Evolutionary conservation across 768 basidiomycete genomes (phyloP).

Genomic region (Suillus clintonianus): DNA sequence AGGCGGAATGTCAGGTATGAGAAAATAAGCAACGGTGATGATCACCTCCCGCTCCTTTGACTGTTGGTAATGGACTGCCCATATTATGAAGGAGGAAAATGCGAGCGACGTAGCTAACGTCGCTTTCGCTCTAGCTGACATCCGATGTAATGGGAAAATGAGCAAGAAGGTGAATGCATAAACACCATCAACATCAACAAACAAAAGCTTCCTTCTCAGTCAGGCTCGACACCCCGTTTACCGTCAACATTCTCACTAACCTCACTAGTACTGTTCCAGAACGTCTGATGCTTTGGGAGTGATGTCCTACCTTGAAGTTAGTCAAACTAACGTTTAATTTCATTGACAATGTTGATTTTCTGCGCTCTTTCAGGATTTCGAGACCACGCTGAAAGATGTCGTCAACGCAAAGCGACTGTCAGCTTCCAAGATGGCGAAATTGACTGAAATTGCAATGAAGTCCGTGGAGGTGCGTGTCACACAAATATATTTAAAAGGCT

Average conservation of each 20-base stretch:
- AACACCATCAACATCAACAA: constrained; percentile 40
- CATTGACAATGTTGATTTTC: constrained; percentile 10
- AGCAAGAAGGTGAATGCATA: not conserved
- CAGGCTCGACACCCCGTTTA: constrained; percentile 7
- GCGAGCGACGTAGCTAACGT: constrained; percentile 70
- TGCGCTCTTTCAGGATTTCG: constrained; percentile 63
- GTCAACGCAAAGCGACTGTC: constrained; percentile 84
- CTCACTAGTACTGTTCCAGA: constrained; percentile 9
- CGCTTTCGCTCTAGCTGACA: constrained; percentile 73
- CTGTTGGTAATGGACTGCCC: constrained; percentile 89
- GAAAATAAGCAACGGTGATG: constrained; percentile 1
- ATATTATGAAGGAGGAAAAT: constrained; percentile 72
- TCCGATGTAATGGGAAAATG: constrained; percentile 17
- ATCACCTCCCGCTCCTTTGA: constrained; percentile 77
- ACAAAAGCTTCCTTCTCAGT: constrained; percentile 26
- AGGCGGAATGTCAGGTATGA: constrained; percentile 1
- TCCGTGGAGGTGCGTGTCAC: constrained; percentile 65
- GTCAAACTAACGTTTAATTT: not conserved
- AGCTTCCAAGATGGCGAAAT: constrained; percentile 76
- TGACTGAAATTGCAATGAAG: constrained; percentile 78
- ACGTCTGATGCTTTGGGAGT: constrained; percentile 19
- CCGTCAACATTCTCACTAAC: constrained; percentile 1
- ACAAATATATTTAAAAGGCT: not conserved
- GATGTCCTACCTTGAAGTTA: constrained; percentile 48
- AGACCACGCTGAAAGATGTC: constrained; percentile 76